Base-by-base conservation (phyloP, 2,329 filamentous ascomycete genomes). In the Paramyrothecium roridum region DNA sequence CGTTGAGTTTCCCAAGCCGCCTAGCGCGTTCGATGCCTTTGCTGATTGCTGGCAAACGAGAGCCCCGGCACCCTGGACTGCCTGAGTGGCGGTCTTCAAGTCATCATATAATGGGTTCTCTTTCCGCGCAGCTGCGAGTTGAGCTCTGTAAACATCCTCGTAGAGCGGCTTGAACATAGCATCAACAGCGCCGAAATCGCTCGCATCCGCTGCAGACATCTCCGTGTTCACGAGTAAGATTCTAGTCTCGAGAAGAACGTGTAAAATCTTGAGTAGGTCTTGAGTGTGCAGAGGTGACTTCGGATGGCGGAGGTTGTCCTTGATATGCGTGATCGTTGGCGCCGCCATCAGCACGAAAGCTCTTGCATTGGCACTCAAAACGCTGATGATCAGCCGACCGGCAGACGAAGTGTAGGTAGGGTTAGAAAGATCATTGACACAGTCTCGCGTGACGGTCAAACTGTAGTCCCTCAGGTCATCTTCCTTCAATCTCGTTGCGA, bases 371-470 rank as follows among this genome's bases (percentile, higher is more conserved):
- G 80, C 77, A 45, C 76, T 80, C 53, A 80, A 65, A 3, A 83
- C 74, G 52, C 78, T 78, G 54, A 80, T 74, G 10, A 84, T 67
- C 8, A 85, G 70, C 43, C 80, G 75, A 7, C 82, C 82, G 10
- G 81, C 79, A 8, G 77, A 71, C 33, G 77, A 75, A 1, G 79
- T 75, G 58, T 84, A 85, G 13, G 75, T 77, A 3, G 78, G 73
- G 56, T 79, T 83, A 4, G 76, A 75, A 20, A 85, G 66, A 54
- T 85, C 82, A 26, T 78, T 75, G 16, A 76, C 72, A 55, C 81
- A 79, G 61, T 86, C 83, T 34, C 76, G 73, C 56, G 80, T 80
- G 4, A 82, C 76, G 12, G 73, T 69, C 33, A 78, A 67, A 2
- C 78, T 67, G 57, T 83, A 84, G 20, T 73, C 71, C 34, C 72